Evolutionary conservation across 2,329 filamentous ascomycete genomes (phyloP).

Genomic region (Raffaelea ambrosiae): DNA sequence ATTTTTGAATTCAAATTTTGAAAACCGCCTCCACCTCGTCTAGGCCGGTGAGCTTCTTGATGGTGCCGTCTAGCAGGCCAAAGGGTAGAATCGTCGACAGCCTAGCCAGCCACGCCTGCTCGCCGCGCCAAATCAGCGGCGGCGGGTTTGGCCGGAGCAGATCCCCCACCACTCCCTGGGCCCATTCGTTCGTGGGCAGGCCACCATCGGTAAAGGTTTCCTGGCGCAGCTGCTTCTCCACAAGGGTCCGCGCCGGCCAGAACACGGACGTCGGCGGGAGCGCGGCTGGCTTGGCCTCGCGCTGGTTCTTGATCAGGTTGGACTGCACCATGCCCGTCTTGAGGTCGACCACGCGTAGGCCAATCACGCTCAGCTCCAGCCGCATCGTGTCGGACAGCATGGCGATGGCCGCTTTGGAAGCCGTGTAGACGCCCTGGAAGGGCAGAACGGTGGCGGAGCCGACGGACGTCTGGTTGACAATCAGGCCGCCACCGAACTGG

Average conservation of each 20-base stretch:
- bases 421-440: slow-evolving; percentile 27
- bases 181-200: slow-evolving; percentile 15
- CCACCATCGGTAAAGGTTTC: neutral
- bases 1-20: too few species aligned
- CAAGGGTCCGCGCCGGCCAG: neutral
- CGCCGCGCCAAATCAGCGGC: slow-evolving; percentile 16
- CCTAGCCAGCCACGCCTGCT: slow-evolving; percentile 12
- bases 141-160: slow-evolving; percentile 13
- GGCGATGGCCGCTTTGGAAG: slow-evolving; percentile 32
- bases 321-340: slow-evolving; percentile 24
- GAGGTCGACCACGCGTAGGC: slow-evolving; percentile 23
- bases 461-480: slow-evolving; percentile 19
- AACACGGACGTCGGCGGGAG: neutral
- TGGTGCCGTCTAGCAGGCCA: slow-evolving; percentile 11
- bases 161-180: slow-evolving; percentile 11
- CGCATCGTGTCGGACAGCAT: slow-evolving; percentile 30
- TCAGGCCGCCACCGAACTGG: slow-evolving; percentile 18
- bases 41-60: slow-evolving; percentile 15
- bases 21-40: neutral
- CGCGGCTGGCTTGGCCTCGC: slow-evolving; percentile 4
- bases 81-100: slow-evolving; percentile 12
- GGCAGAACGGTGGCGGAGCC: slow-evolving; percentile 6
- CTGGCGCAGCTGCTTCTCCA: neutral
- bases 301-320: slow-evolving; percentile 18
- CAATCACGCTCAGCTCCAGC: slow-evolving; percentile 28